Evolutionary conservation across 495 filamentous ascomycete genomes (phyloP).

Genomic region (Hyphodiscus hymeniophilus): DNA sequence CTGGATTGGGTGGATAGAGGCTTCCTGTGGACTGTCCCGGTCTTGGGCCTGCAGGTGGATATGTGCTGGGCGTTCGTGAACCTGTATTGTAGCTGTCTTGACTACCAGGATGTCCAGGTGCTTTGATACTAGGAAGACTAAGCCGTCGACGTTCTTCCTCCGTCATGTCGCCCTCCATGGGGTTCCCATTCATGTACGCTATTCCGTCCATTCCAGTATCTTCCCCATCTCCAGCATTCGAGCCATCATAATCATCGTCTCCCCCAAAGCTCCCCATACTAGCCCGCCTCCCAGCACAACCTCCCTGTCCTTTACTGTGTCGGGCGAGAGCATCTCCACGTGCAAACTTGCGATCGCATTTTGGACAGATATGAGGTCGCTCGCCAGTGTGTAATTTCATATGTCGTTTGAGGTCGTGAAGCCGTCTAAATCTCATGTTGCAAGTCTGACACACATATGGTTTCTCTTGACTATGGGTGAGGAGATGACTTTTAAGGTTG

Average conservation of each 20-base stretch:
- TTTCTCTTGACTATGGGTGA: constrained; percentile 98
- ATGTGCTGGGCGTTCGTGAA: constrained; percentile 60
- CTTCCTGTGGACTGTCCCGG: constrained; percentile 38
- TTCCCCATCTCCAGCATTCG: constrained; percentile 46
- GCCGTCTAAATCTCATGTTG: constrained; percentile 77
- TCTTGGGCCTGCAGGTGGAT: constrained; percentile 58
- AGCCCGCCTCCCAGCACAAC: constrained; percentile 82
- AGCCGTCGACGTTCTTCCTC: constrained; percentile 44
- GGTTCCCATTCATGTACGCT: constrained; percentile 50
- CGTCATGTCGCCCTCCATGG: constrained; percentile 51
- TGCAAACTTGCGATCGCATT: constrained; percentile 89
- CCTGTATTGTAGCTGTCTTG: constrained; percentile 38
- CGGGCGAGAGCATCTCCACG: constrained; percentile 90
- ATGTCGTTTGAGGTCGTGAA: constrained; percentile 95
- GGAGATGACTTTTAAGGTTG: constrained; percentile 96
- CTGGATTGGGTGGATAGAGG: constrained; percentile 49
- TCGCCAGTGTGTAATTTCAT: constrained; percentile 95
- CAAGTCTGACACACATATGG: constrained; percentile 89
- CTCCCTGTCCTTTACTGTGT: constrained; percentile 92
- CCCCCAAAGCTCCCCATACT: constrained; percentile 80
- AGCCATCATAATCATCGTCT: constrained; percentile 61
- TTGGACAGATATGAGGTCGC: constrained; percentile 86
- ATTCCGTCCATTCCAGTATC: constrained; percentile 75
- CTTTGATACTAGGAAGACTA: constrained; percentile 66
- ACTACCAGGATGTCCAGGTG: constrained; percentile 40